Evolutionary conservation across 768 basidiomycete genomes (phyloP).

Genomic region (Podaxis mareebaensis): DNA sequence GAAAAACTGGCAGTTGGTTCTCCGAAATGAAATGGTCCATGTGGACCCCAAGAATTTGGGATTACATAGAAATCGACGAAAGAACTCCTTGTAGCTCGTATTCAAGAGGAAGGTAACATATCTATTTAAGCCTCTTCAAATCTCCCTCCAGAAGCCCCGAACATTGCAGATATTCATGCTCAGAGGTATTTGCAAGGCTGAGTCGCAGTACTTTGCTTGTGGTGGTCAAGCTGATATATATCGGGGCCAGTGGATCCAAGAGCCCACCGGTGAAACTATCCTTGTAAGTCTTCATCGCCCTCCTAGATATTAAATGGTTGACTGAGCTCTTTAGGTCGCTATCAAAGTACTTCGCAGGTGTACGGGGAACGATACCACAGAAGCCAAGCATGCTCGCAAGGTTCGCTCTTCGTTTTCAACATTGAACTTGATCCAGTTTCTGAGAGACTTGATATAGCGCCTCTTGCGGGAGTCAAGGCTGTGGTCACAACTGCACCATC

Average conservation of each 20-base stretch:
- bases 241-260: conserved; percentile 12
- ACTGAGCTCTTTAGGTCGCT: conserved; percentile 2
- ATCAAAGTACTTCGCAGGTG: conserved; percentile 8
- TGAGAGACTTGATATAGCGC: conserved; percentile 6
- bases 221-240: conserved; percentile 20
- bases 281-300: neutral
- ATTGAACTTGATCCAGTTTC: neutral
- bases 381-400: neutral
- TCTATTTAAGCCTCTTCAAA: no score
- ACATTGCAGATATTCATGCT: neutral
- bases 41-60: no score
- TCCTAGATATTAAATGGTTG: neutral
- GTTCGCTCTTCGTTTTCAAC: neutral
- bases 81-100: no score
- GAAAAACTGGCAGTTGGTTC: no score
- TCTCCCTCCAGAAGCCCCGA: neutral
- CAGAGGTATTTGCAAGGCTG: neutral
- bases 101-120: no score
- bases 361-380: neutral
- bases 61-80: no score
- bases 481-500: conserved; percentile 16
- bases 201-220: conserved; percentile 10
- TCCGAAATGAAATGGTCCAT: no score
- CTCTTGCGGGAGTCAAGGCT: conserved; percentile 18
- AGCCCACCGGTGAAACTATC: neutral